Evolutionary conservation across 2,329 filamentous ascomycete species (phyloP).

Genomic region (Clonostachys solani): DNA sequence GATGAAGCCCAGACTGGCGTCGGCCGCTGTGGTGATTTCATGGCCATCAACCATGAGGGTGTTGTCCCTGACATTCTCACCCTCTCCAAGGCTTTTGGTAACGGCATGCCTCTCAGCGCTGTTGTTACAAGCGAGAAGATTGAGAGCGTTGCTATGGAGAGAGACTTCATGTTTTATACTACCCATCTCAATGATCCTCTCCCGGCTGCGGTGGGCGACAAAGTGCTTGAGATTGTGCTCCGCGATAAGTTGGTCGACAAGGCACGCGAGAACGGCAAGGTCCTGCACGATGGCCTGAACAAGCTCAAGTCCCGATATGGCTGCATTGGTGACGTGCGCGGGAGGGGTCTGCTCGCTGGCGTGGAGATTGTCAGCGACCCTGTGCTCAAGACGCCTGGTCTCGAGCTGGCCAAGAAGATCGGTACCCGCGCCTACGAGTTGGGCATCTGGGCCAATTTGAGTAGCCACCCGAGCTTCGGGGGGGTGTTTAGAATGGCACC

Average conservation of each 20-base stretch:
- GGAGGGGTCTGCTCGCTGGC: constrained; percentile 52
- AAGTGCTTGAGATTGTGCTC: constrained; percentile 57
- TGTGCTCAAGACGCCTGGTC: constrained; percentile 37
- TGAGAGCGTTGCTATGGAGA: constrained; percentile 38
- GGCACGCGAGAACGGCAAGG: constrained; percentile 34
- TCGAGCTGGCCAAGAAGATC: constrained; percentile 41
- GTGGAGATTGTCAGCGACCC: constrained; percentile 52
- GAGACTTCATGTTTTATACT: constrained; percentile 52
- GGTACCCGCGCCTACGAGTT: constrained; percentile 41
- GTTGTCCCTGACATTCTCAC: constrained; percentile 56
- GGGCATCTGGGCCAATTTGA: constrained; percentile 54
- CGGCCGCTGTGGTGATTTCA: constrained; percentile 52
- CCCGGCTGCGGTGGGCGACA: constrained; percentile 54
- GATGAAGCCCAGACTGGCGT: constrained; percentile 60
- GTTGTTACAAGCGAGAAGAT: constrained; percentile 53
- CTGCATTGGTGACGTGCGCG: constrained; percentile 59
- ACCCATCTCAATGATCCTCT: constrained; percentile 61
- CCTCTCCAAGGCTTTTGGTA: constrained; percentile 57
- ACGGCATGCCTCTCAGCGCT: constrained; percentile 53
- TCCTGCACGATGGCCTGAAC: constrained; percentile 41
- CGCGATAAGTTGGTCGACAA: constrained; percentile 46
- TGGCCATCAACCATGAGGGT: constrained; percentile 51
- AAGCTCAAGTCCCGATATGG: constrained; percentile 44
- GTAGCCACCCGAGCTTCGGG: constrained; percentile 47
- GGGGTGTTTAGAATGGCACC: constrained; percentile 57